These are phyloP conservation scores for Lentinula boryana DNA, from an alignment of 768 basidiomycete species.

Conservation along the genomic window DNA sequence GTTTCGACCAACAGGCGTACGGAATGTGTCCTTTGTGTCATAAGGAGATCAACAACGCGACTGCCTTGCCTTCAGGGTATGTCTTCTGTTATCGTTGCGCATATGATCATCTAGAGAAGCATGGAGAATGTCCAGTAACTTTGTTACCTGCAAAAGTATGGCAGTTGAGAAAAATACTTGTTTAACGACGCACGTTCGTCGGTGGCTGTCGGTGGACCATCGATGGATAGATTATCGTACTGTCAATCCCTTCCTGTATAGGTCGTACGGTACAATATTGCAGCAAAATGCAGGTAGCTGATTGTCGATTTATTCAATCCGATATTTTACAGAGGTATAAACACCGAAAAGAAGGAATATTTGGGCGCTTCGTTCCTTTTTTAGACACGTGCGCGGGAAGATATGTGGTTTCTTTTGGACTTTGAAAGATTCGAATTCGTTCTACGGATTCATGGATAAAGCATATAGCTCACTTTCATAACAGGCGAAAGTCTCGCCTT, in stretches of 20 bases:
- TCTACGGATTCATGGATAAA: slow-evolving; percentile 3
- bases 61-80: slow-evolving; percentile 87
- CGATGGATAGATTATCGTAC: background rate
- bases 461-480: slow-evolving; percentile 1
- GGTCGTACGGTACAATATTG: background rate
- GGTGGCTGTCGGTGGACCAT: background rate
- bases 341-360: background rate
- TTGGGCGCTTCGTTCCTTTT: background rate
- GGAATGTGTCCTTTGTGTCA: slow-evolving; percentile 86
- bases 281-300: background rate
- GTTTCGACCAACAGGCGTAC: slow-evolving; percentile 57
- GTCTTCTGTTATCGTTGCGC: slow-evolving; percentile 94
- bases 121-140: slow-evolving; percentile 84
- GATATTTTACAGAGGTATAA: background rate
- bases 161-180: slow-evolving; percentile 83
- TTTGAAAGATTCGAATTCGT: background rate
- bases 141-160: slow-evolving; percentile 68
- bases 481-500: slow-evolving; percentile 6
- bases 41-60: slow-evolving; percentile 73
- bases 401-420: background rate
- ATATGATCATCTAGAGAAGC: slow-evolving; percentile 72
- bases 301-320: background rate
- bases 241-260: background rate
- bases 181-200: slow-evolving; percentile 62
- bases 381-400: slow-evolving; percentile 6